Evolutionary conservation across 1,284 basidiomycete genomes (phyloP), one percentile per base, ranked within the genome.

Genomic region (Cryptococcus sp.): DNA sequence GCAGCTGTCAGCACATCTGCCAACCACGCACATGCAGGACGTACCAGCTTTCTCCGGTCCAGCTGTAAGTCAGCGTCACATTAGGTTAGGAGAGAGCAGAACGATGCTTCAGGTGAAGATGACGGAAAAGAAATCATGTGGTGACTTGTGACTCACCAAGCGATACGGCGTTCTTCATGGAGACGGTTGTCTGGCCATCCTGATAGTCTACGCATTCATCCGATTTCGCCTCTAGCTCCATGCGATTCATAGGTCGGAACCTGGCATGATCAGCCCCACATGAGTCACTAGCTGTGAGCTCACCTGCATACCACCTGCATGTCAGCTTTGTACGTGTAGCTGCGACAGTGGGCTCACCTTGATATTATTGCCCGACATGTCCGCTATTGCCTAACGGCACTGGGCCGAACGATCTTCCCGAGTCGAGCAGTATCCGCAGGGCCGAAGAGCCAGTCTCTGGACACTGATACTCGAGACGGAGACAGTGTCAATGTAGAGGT

Each of bases 171-270:
- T 82, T 85, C 70, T 82, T 84, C 73, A 93, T 59, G 21, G 60
- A 77, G 60, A 87, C 82, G 48, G 90, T 89, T 2, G 87, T 87
- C 73, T 84, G 85, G 59, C 93, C 89, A 68, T 84, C 83, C 18
- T 56, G 59, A 74, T 97, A 97, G 53, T 84, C 79, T 45, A 95
- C 87, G 60, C 97, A 87, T 66, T 88, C 86, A 65, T 97, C 91
- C 47, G 89, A 87, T 50, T 86, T 84, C 74, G 94, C 88, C 51
- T 88, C 84, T 57, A 82, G 76, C 75, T 98, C 94, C 67, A 97
- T 83, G 53, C 89, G 76, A 75, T 98, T 98, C 58, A 87, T 83
- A 21, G 95, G 94, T 59, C 94, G 91, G 75, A 98, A 98, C 52
- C 93, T 94, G n/a, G n/a, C 59, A 22, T 7, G 19, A 26, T 28